These are phyloP conservation scores for Conringia planisiliqua DNA, from an alignment of 345 rosid species.

Conservation along the genomic window DNA sequence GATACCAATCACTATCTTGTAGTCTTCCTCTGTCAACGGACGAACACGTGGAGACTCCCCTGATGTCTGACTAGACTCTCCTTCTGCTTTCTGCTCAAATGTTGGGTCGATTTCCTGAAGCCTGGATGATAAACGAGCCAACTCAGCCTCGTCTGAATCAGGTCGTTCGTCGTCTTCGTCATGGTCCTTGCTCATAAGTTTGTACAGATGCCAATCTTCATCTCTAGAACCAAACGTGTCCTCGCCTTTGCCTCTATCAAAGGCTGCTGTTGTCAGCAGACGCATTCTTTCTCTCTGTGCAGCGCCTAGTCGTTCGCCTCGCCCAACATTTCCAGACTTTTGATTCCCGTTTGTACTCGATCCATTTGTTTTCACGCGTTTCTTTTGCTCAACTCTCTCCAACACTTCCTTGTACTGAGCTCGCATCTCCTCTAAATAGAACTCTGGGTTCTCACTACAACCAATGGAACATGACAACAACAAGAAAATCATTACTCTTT, in stretches of 20 bases:
- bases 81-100: constrained; percentile 63
- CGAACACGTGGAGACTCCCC: constrained; percentile 59
- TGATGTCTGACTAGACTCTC: constrained; percentile 46
- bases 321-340: constrained; percentile 70
- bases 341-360: constrained; percentile 64
- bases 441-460: constrained; percentile 80
- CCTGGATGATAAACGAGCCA: constrained; percentile 64
- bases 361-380: constrained; percentile 83
- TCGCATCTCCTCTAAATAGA: constrained; percentile 70
- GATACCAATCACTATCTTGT: constrained; percentile 68
- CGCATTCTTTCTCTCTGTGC: constrained; percentile 97
- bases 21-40: constrained; percentile 83
- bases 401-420: constrained; percentile 67
- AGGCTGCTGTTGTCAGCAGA: constrained; percentile 89
- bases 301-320: constrained; percentile 95
- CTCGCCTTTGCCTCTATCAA: constrained; percentile 96
- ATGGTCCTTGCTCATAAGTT: constrained; percentile 83
- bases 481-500: constrained; percentile 4
- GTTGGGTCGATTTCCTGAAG: constrained; percentile 84
- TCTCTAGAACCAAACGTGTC: constrained; percentile 90
- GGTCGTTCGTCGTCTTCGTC: constrained; percentile 71
- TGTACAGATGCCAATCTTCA: constrained; percentile 98
- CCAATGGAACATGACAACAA: constrained; percentile 2
- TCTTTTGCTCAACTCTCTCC: constrained; percentile 82
- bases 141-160: constrained; percentile 74